Conservation (phyloP, 805 yeast species). For the Debaryomyces prosopidis region DNA sequence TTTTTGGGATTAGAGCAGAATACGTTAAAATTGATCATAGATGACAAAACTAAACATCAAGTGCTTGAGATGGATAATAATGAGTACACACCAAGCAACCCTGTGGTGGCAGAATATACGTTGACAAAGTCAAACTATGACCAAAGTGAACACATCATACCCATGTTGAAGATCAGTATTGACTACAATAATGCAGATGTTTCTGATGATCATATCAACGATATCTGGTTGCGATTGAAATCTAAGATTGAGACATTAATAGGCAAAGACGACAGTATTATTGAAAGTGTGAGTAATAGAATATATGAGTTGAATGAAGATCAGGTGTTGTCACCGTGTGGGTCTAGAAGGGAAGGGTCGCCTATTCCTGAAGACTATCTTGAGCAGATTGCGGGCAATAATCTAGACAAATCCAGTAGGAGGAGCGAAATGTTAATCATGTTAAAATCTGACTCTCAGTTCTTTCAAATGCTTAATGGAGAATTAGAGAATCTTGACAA, state of each 20-base stretch:
- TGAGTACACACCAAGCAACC: slow-evolving; percentile 36
- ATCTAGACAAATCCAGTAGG: slow-evolving; percentile 10
- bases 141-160: slow-evolving; percentile 28
- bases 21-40: slow-evolving; percentile 36
- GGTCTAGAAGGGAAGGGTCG: slow-evolving; percentile 12
- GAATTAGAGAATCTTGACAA: slow-evolving; percentile 53
- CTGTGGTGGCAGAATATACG: slow-evolving; percentile 44
- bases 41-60: slow-evolving; percentile 21
- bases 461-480: slow-evolving; percentile 56
- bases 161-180: slow-evolving; percentile 39
- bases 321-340: slow-evolving; percentile 28
- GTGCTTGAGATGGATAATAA: slow-evolving; percentile 33
- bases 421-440: slow-evolving; percentile 35
- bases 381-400: slow-evolving; percentile 3
- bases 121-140: slow-evolving; percentile 27
- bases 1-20: slow-evolving; percentile 57
- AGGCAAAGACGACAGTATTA: slow-evolving; percentile 23
- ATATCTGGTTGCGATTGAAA: slow-evolving; percentile 28
- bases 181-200: slow-evolving; percentile 28
- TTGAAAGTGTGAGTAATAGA: slow-evolving; percentile 24
- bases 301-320: slow-evolving; percentile 15
- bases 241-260: slow-evolving; percentile 25
- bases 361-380: slow-evolving; percentile 1
- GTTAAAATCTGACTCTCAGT: slow-evolving; percentile 56
- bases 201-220: slow-evolving; percentile 35